Conservation (phyloP, 2,329 filamentous ascomycete species). For the Pseudogymnoascus sp. region DNA sequence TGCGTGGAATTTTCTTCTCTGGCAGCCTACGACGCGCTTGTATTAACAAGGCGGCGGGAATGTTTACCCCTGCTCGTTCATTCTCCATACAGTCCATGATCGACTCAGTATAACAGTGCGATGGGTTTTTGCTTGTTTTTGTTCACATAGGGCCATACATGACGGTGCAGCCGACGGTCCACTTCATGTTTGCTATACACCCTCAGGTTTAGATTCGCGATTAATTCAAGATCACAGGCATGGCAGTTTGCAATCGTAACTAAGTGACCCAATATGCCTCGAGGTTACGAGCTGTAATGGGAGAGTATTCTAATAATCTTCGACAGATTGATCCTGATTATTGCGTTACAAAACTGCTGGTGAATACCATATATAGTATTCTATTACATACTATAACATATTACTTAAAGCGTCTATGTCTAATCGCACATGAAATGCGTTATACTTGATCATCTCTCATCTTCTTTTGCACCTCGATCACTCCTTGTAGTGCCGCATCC, state of each 20-base stretch:
- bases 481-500: background rate
- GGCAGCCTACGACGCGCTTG: background rate
- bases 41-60: background rate
- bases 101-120: background rate
- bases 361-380: too few species aligned
- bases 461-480: background rate
- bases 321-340: too few species aligned
- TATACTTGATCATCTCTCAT: background rate
- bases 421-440: background rate
- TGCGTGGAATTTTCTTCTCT: background rate
- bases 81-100: background rate
- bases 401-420: background rate
- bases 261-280: background rate
- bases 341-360: too few species aligned
- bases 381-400: background rate
- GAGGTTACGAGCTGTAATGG: background rate
- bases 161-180: too few species aligned
- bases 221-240: background rate
- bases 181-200: background rate
- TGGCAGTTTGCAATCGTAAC: background rate
- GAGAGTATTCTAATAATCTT: too few species aligned
- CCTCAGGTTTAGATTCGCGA: background rate
- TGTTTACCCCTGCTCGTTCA: background rate
- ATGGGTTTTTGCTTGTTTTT: too few species aligned
- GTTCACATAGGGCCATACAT: too few species aligned